These are phyloP conservation scores for Penicillium canescens DNA, from an alignment of 495 filamentous ascomycete genomes.

Conservation along the genomic window DNA sequence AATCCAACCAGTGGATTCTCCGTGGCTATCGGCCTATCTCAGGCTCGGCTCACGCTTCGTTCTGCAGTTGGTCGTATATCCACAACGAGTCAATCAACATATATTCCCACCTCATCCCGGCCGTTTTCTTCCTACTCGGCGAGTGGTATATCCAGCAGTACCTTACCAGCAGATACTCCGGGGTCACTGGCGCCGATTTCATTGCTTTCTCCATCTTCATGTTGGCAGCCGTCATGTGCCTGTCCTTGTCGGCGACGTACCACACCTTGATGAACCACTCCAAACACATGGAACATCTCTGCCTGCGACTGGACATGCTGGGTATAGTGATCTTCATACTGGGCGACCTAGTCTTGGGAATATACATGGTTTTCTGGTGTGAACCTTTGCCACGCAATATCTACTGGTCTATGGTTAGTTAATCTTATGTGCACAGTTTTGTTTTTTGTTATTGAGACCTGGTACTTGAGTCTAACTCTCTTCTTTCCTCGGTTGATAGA, in stretches of 20 bases:
- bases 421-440: constrained; percentile 14
- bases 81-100: constrained; percentile 40
- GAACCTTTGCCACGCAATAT: constrained; percentile 16
- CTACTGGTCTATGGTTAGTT: constrained; percentile 29
- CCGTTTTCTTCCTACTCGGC: constrained; percentile 24
- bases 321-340: constrained; percentile 22
- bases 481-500: constrained; percentile 16
- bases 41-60: constrained; percentile 26
- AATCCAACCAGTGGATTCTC: constrained; percentile 28
- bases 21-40: constrained; percentile 35
- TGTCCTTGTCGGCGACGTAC: constrained; percentile 25
- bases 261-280: constrained; percentile 36
- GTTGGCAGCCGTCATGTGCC: constrained; percentile 22
- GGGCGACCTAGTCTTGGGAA: constrained; percentile 29
- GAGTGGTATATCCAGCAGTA: constrained; percentile 23
- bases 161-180: constrained; percentile 24
- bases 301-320: constrained; percentile 29
- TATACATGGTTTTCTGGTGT: constrained; percentile 31
- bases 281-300: constrained; percentile 21
- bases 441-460: constrained; percentile 1
- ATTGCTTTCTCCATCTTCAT: constrained; percentile 30
- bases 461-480: constrained; percentile 7
- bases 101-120: constrained; percentile 32
- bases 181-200: constrained; percentile 22
- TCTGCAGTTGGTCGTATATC: constrained; percentile 32